Evolutionary conservation across 2,329 filamentous ascomycete species (phyloP).

Genomic region (Nothopassalora personata): DNA sequence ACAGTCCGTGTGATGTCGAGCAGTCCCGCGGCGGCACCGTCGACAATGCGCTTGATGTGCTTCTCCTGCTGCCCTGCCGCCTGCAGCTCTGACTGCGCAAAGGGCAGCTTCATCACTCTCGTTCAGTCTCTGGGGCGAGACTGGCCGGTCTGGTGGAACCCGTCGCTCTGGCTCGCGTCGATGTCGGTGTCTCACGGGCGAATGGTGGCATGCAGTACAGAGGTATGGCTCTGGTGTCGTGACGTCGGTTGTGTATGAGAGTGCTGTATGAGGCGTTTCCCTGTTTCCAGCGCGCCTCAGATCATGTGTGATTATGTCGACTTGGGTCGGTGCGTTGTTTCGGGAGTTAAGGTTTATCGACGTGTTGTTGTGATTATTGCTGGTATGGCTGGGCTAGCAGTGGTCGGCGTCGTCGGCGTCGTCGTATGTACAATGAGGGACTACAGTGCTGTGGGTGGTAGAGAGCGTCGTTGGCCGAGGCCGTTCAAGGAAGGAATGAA

Average conservation of each 20-base stretch:
- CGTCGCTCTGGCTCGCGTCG: neutral
- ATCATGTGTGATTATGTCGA: slow-evolving; percentile 4
- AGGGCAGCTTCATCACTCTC: slow-evolving; percentile 7
- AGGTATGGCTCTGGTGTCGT: neutral
- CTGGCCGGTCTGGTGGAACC: slow-evolving; percentile 1
- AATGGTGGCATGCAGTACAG: neutral
- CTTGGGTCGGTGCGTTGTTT: slow-evolving; percentile 1
- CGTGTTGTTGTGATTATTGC: slow-evolving; percentile 5
- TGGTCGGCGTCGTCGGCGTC: neutral
- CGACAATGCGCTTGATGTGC: slow-evolving; percentile 17
- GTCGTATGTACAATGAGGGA: slow-evolving; percentile 24
- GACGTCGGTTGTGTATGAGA: slow-evolving; percentile 4
- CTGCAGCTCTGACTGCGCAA: slow-evolving; percentile 6
- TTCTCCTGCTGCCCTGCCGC: neutral
- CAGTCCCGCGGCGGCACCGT: slow-evolving; percentile 16
- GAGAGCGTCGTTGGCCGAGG: neutral
- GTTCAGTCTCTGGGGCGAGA: neutral
- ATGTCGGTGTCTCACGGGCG: neutral
- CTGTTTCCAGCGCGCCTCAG: slow-evolving; percentile 3
- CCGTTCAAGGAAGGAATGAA: slow-evolving; percentile 3
- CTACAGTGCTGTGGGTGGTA: slow-evolving; percentile 11
- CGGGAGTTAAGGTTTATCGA: slow-evolving; percentile 9
- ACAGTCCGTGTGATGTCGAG: slow-evolving; percentile 22
- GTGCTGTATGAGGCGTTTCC: slow-evolving; percentile 3
- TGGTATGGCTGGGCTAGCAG: slow-evolving; percentile 1